phyloP scores from a whole-genome alignment of 768 basidiomycete species.

The Termitomyces sp. region DNA sequence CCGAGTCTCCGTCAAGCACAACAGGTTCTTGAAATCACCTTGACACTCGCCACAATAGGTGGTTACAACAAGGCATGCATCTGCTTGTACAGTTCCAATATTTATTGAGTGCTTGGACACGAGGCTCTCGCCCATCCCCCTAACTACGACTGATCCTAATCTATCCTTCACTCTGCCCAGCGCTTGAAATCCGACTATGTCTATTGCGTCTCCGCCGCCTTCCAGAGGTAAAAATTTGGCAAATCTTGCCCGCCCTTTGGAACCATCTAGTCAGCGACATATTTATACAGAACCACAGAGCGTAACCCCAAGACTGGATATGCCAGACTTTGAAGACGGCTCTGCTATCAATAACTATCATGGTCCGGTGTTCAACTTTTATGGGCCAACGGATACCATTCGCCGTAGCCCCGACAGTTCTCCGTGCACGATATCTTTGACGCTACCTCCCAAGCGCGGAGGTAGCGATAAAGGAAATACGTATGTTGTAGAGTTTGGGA shows the following conservation, averaged over 20 bases:
- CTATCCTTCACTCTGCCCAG: no score
- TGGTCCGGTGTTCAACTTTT: neutral
- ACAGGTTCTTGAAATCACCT: neutral
- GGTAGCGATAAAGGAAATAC: neutral
- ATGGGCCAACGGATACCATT: neutral
- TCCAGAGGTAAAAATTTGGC: neutral
- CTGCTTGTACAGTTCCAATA: neutral
- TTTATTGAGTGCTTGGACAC: neutral
- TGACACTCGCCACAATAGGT: conserved; percentile 1
- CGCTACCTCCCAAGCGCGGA: neutral
- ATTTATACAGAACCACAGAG: neutral
- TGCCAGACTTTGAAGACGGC: no score
- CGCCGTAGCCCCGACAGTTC: neutral
- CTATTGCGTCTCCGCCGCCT: neutral
- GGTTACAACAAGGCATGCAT: conserved; percentile 2
- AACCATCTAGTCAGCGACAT: neutral
- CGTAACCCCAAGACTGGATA: no score
- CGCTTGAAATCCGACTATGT: neutral
- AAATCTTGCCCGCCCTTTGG: no score
- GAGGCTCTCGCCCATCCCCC: neutral
- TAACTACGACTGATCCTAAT: neutral
- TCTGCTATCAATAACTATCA: neutral
- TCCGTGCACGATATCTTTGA: neutral
- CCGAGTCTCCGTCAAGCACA: no score
- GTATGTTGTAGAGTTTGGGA: neutral